Evolutionary conservation across 768 basidiomycete species (phyloP).

Genomic region (Mycena floridula): DNA sequence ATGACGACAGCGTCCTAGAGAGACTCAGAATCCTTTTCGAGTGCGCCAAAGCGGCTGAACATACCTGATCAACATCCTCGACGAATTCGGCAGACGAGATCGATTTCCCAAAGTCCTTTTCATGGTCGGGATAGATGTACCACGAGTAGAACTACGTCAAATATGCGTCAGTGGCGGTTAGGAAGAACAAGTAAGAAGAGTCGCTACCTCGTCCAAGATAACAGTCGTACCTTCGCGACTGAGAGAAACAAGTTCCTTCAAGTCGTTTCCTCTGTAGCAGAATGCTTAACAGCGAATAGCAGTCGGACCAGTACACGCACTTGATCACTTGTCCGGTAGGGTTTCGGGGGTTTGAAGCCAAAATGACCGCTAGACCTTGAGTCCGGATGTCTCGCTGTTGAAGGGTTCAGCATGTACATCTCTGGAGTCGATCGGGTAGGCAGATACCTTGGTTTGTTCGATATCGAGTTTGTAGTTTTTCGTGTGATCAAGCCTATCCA

Average conservation of each 20-base stretch:
- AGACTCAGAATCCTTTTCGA: no score
- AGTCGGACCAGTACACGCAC: not conserved
- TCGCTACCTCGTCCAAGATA: slow-evolving; percentile 70
- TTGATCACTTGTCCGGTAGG: slow-evolving; percentile 82
- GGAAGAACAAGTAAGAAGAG: not conserved
- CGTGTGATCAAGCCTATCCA: slow-evolving; percentile 30
- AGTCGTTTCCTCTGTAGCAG: slow-evolving; percentile 62
- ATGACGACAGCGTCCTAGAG: slow-evolving; percentile 71
- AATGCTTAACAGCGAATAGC: not conserved
- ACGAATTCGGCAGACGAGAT: slow-evolving; percentile 80
- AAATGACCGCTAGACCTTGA: slow-evolving; percentile 79
- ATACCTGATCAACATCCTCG: slow-evolving; percentile 75
- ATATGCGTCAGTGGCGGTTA: not conserved
- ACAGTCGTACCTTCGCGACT: slow-evolving; percentile 76
- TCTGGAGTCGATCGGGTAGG: slow-evolving; percentile 31
- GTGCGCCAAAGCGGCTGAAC: no score
- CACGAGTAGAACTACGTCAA: slow-evolving; percentile 81
- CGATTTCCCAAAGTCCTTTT: slow-evolving; percentile 67
- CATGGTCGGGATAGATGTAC: slow-evolving; percentile 86
- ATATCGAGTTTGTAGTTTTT: slow-evolving; percentile 73
- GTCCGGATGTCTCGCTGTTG: slow-evolving; percentile 68
- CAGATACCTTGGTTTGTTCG: slow-evolving; percentile 71
- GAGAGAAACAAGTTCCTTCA: slow-evolving; percentile 72
- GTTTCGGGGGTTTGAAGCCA: slow-evolving; percentile 94
- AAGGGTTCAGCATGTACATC: not conserved